Evolutionary conservation across 2,329 filamentous ascomycete genomes (phyloP), one percentile per base, ranked within the genome.

Genomic region (Fusarium gaditjirri): DNA sequence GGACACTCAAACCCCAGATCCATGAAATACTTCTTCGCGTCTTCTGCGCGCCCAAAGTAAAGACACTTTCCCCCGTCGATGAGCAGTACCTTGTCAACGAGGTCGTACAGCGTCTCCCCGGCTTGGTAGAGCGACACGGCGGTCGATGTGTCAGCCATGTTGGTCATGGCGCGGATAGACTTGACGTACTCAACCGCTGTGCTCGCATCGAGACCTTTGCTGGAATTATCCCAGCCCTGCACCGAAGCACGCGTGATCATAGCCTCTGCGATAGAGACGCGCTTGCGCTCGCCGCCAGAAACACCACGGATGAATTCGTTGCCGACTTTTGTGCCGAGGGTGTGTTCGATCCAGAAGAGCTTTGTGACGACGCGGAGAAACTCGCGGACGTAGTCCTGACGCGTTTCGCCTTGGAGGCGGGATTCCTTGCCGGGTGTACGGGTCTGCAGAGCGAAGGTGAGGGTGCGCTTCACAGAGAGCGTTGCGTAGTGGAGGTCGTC

Each of bases 1-100:
- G 92, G 92, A 75, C 92, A 93, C 21, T 89, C 84, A 73, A 94
- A 95, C 0, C 93, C 93, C 39, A 94, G 84, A n/a, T 88, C 82
- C 52, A 90, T 81, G 71, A 95, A 94, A 77, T 93, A 95, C 33
- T 85, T 80, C 76, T 89, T 92, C 2, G 92, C 93, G 4, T 88
- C 82, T 8, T 87, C 85, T 0, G 88, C 86, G 1, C 85, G 85
- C 5, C 93, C 93, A 74, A 90, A 95, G 82, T 90, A 95, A 25
- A 94, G 88, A 72, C 92, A 92, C 63, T 90, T 88, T 6, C 93
- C 93, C 55, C 90, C 61, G 67, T 93, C 91, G 52, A 94, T 92
- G n/a, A 94, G 87, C 47, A 93, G 80, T 1, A 94, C 91, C 80
- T 94, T 94, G 79, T 94, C 92, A 82, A 93, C 92, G 4, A 92